Evolutionary conservation across 202 grass and related monocot species (phyloP).

Genomic region (Carex sylvatica): DNA sequence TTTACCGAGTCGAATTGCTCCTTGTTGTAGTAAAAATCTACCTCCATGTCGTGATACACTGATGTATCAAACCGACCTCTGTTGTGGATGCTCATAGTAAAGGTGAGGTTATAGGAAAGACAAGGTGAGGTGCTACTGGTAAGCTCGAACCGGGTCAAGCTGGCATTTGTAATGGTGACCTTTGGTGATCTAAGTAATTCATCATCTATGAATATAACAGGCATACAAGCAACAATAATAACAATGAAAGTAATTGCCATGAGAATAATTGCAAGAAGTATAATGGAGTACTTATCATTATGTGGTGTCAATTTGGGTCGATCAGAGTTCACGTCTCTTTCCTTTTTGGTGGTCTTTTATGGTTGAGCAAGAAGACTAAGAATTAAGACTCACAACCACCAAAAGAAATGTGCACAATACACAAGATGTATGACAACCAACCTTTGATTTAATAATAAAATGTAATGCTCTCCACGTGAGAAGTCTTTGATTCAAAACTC

Average conservation of each 20-base stretch:
- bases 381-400: no score
- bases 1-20: constrained; percentile 34
- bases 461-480: no score
- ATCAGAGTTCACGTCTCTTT: no score
- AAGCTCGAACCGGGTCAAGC: constrained; percentile 38
- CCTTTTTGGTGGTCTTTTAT: no score
- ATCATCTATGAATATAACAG: constrained; percentile 14
- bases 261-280: not conserved
- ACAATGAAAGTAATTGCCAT: not conserved
- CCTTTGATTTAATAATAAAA: no score
- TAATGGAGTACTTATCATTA: no score
- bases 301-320: no score
- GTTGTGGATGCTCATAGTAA: constrained; percentile 35
- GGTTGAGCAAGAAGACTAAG: no score
- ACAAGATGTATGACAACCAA: no score
- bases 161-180: constrained; percentile 32
- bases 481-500: no score
- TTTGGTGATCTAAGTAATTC: constrained; percentile 4
- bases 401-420: no score
- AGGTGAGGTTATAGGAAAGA: constrained; percentile 53
- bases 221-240: not conserved
- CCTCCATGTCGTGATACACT: constrained; percentile 34
- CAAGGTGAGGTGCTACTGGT: not conserved
- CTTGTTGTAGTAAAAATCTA: constrained; percentile 32
- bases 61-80: constrained; percentile 14